phyloP scores from a whole-genome alignment of 108 stramenopile genomes.

The Aurantiochytrium sp. region DNA sequence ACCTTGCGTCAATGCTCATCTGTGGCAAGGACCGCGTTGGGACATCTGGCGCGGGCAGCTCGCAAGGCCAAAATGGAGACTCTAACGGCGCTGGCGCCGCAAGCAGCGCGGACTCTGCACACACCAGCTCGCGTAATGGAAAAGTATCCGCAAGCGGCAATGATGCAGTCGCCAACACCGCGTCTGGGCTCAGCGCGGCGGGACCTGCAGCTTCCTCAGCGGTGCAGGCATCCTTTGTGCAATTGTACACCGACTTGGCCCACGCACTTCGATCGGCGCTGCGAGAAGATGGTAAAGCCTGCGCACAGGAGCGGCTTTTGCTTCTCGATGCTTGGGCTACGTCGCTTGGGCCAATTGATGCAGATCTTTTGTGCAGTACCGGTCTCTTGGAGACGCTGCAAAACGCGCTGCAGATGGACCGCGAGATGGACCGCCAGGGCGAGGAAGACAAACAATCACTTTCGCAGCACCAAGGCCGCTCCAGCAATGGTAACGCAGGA shows the following conservation, averaged over 20 bases:
- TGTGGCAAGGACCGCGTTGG: not conserved
- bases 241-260: not conserved
- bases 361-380: not conserved
- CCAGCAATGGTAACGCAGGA: not conserved
- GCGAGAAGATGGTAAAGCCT: not conserved
- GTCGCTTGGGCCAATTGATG: not conserved
- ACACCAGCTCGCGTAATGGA: no score
- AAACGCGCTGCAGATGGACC: not conserved
- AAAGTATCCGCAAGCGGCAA: no score
- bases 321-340: not conserved
- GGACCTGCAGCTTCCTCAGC: not conserved
- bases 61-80: no score
- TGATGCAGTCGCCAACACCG: not conserved
- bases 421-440: not conserved
- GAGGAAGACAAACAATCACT: not conserved
- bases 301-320: not conserved
- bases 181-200: not conserved
- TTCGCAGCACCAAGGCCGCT: no score
- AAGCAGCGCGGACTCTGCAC: no score
- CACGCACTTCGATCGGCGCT: not conserved
- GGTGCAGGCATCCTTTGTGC: not conserved
- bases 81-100: no score
- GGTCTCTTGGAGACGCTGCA: slow-evolving; percentile 20
- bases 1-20: not conserved
- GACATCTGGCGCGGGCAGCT: no score